A percentile compares a stretch with the other conserved stretches of the same genome.
Evolutionary conservation across 2,329 filamentous ascomycete genomes (phyloP).

Genomic region (Rhinocladiella mackenziei): DNA sequence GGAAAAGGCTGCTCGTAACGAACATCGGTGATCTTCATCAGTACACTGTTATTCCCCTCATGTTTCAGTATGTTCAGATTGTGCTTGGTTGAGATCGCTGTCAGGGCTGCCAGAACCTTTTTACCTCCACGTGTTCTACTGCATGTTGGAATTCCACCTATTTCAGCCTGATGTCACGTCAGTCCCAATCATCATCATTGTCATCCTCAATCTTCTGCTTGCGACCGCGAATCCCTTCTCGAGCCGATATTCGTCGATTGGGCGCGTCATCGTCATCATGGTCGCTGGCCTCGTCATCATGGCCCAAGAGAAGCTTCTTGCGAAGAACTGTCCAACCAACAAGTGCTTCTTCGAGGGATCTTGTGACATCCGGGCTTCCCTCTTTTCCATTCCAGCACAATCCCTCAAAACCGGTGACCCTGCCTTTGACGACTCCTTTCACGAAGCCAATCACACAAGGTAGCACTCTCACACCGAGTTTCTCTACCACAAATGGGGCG

Average conservation of each 20-base stretch:
- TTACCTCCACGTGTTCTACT: no score
- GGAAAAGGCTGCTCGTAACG: no score
- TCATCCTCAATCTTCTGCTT: slow-evolving; percentile 35
- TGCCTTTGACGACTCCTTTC: slow-evolving; percentile 43
- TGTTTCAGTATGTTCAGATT: no score
- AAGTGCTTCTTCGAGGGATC: slow-evolving; percentile 42
- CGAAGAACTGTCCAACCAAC: slow-evolving; percentile 39
- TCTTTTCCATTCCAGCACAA: slow-evolving; percentile 38
- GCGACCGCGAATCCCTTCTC: slow-evolving; percentile 33
- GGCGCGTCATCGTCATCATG: slow-evolving; percentile 29
- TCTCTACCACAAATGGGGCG: slow-evolving; percentile 47
- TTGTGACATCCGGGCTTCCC: slow-evolving; percentile 40
- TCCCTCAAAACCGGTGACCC: slow-evolving; percentile 48
- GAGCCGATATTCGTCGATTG: slow-evolving; percentile 26
- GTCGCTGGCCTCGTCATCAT: slow-evolving; percentile 27
- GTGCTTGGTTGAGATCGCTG: no score
- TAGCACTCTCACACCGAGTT: slow-evolving; percentile 44
- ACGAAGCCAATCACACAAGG: slow-evolving; percentile 49
- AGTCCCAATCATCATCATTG: slow-evolving; percentile 49
- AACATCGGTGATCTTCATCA: no score
- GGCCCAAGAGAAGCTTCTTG: slow-evolving; percentile 35
- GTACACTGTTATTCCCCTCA: no score
- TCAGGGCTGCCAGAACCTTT: no score
- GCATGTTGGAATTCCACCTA: no score
- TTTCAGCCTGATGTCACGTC: slow-evolving; percentile 21